A percentile compares a stretch with the other conserved stretches of the same genome.
These are phyloP conservation scores for Phytophthora boehmeriae DNA, from an alignment of 352 stramenopile species.

Conservation along the genomic window DNA sequence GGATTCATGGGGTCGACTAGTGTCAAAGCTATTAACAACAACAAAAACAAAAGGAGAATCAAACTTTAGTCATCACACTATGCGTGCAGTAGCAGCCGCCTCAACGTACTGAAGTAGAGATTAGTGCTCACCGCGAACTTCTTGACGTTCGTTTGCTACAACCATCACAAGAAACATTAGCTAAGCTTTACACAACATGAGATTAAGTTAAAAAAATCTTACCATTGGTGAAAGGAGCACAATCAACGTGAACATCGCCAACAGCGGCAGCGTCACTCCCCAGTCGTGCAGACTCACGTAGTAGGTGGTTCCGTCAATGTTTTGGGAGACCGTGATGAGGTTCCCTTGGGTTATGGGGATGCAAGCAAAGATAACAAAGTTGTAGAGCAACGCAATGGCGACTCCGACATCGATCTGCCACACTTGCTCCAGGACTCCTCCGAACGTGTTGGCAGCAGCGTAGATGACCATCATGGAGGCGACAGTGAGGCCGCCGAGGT, in stretches of 20 bases:
- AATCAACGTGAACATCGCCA: conserved; percentile 73
- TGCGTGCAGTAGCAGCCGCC: not conserved
- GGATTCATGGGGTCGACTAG: conserved; percentile 76
- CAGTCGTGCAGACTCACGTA: conserved; percentile 73
- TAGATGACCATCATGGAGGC: conserved; percentile 79
- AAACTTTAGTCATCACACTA: not conserved
- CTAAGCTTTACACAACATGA: conserved; percentile 1
- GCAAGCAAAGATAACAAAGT: conserved; percentile 63
- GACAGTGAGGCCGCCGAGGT: conserved; percentile 69
- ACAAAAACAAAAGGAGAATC: not conserved
- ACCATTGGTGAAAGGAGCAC: conserved; percentile 67
- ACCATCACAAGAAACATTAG: not conserved
- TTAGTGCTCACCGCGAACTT: conserved; percentile 82
- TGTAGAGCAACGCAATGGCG: conserved; percentile 74
- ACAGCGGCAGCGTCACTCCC: conserved; percentile 52
- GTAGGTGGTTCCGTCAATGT: conserved; percentile 60
- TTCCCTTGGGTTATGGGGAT: conserved; percentile 56
- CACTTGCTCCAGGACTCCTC: conserved; percentile 64
- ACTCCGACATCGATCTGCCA: conserved; percentile 80
- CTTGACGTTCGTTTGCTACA: conserved; percentile 68
- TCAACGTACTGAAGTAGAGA: conserved; percentile 74
- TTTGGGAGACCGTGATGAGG: conserved; percentile 49
- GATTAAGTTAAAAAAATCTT: not conserved
- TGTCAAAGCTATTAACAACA: conserved; percentile 45
- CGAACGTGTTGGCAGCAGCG: conserved; percentile 58